Conservation (phyloP, 1,284 basidiomycete genomes). For the Sphagnurus paluster region DNA sequence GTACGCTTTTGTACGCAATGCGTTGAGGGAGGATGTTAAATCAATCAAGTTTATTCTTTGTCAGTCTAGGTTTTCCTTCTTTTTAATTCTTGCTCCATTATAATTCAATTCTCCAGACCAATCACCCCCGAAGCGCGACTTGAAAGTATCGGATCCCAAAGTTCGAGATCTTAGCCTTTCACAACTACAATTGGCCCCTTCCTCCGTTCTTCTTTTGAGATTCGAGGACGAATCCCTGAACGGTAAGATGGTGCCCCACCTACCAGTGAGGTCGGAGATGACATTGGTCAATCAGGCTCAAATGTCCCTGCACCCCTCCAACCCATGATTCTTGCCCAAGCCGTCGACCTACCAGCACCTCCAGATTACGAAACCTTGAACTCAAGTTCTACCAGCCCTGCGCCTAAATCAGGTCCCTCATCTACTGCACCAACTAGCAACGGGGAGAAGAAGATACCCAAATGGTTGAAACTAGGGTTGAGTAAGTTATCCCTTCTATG, state of each 20-base stretch:
- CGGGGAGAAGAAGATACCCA: conserved; percentile 64
- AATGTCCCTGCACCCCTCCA: conserved; percentile 65
- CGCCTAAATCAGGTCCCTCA: conserved; percentile 11
- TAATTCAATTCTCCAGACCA: conserved; percentile 53
- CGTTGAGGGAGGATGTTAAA: conserved; percentile 70
- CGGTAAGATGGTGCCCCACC: conserved; percentile 40
- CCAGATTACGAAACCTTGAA: conserved; percentile 33
- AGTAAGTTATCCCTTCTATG: conserved; percentile 38
- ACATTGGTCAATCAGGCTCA: conserved; percentile 35
- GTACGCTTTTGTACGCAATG: conserved; percentile 80
- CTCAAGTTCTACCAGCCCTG: conserved; percentile 21
- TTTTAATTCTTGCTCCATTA: neutral
- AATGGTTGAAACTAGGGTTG: conserved; percentile 62
- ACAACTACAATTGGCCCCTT: conserved; percentile 77
- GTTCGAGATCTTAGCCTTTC: conserved; percentile 67
- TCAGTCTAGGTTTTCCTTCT: conserved; percentile 36
- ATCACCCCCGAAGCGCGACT: conserved; percentile 76
- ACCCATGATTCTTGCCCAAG: conserved; percentile 52
- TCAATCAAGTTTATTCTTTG: conserved; percentile 81
- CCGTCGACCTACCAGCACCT: conserved; percentile 62
- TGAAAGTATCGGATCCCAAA: conserved; percentile 73
- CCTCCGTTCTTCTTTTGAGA: conserved; percentile 73
- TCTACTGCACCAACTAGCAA: conserved; percentile 16
- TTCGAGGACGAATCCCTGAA: conserved; percentile 77
- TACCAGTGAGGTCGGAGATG: neutral